Conservation (phyloP, 2,329 filamentous ascomycete genomes). For the Colletotrichum sp. region DNA sequence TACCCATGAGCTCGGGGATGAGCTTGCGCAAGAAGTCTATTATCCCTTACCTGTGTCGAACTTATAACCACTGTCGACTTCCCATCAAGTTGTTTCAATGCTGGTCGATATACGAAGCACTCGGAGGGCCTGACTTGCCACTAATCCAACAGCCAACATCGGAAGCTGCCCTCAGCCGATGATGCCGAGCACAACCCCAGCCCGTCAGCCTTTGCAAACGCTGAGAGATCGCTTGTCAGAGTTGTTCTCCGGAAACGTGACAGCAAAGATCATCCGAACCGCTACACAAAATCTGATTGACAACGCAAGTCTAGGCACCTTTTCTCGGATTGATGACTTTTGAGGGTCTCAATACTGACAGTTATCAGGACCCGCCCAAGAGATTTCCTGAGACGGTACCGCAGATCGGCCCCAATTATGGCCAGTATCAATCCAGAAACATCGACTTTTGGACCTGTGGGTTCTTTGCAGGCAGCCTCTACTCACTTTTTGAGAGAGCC, state of each 20-base stretch:
- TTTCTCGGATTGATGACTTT: background rate
- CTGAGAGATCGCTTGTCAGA: background rate
- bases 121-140: background rate
- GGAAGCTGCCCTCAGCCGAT: background rate
- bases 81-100: background rate
- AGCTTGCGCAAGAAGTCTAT: background rate
- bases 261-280: constrained; percentile 14
- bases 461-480: constrained; percentile 43
- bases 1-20: background rate
- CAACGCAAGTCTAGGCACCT: background rate
- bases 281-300: background rate
- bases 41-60: background rate
- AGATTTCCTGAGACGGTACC: background rate
- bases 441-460: constrained; percentile 19
- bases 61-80: background rate
- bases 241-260: constrained; percentile 7
- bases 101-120: background rate
- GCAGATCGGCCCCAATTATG: background rate
- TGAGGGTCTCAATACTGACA: background rate
- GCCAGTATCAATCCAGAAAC: background rate
- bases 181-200: background rate
- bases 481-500: constrained; percentile 35
- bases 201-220: background rate
- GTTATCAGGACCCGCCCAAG: background rate
- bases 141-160: background rate